A percentile compares a stretch with the other conserved stretches of the same genome.
Conservation (phyloP, 768 basidiomycete genomes). For the Hydnomerulius pinastri region DNA sequence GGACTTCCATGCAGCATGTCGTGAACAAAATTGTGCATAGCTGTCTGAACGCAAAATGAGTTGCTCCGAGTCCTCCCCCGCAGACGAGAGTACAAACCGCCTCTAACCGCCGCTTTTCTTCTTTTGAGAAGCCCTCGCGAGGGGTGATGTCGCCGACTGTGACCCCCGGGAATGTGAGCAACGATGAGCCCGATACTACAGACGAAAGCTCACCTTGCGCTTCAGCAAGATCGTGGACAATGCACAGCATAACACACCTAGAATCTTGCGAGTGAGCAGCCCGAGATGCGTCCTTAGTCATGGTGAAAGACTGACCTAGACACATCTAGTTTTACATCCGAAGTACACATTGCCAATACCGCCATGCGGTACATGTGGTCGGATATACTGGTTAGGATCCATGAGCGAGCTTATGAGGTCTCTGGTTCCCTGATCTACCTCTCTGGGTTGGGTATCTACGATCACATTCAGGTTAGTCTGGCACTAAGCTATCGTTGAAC, state of each 20-base stretch:
- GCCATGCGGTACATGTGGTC: slow-evolving; percentile 99
- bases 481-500: background rate
- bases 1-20: slow-evolving; percentile 84
- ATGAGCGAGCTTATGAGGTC: background rate
- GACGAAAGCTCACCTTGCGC: slow-evolving; percentile 64
- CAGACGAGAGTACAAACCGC: slow-evolving; percentile 41
- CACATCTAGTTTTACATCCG: slow-evolving; percentile 70
- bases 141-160: slow-evolving; percentile 94
- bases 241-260: slow-evolving; percentile 85
- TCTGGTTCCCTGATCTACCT: slow-evolving; percentile 47
- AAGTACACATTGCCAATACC: slow-evolving; percentile 85
- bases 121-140: slow-evolving; percentile 79
- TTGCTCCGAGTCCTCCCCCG: slow-evolving; percentile 7
- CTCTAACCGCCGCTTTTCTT: slow-evolving; percentile 79
- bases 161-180: background rate
- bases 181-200: background rate
- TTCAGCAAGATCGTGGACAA: slow-evolving; percentile 96
- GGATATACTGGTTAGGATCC: slow-evolving; percentile 61
- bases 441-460: slow-evolving; percentile 79
- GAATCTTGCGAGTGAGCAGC: background rate
- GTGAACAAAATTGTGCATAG: slow-evolving; percentile 87
- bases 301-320: slow-evolving; percentile 56
- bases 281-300: background rate
- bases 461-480: background rate
- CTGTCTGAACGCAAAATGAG: slow-evolving; percentile 51